Evolutionary conservation across 441 rosid genomes (phyloP).

Genomic region (Adansonia gregorii): DNA sequence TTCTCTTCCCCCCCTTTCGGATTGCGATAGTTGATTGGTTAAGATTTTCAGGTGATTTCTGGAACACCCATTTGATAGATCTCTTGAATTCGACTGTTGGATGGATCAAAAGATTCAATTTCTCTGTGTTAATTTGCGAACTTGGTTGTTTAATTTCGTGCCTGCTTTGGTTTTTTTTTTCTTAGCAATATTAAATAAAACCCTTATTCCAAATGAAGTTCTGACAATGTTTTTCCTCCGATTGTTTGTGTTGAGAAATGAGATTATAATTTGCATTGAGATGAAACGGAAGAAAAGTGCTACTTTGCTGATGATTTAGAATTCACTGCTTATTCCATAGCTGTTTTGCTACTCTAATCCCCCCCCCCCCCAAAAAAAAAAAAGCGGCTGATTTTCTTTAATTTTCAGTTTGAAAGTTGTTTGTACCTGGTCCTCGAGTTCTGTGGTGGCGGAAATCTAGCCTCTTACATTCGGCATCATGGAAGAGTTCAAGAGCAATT

Average conservation of each 20-base stretch:
- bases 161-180: neutral
- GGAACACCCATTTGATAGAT: neutral
- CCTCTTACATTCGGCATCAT: constrained; percentile 47
- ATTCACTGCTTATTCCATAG: neutral
- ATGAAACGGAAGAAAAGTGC: neutral
- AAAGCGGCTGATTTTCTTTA: constrained; percentile 3
- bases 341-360: neutral
- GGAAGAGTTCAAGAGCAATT: constrained; percentile 56
- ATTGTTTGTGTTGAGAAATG: neutral
- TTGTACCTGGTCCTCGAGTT: constrained; percentile 57
- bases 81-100: neutral
- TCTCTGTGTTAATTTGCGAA: neutral
- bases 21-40: neutral
- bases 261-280: neutral
- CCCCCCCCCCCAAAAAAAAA: neutral
- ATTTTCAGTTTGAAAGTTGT: constrained; percentile 45
- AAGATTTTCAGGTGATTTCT: neutral
- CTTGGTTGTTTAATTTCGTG: neutral
- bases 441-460: constrained; percentile 56
- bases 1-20: neutral
- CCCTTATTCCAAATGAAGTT: constrained; percentile 2
- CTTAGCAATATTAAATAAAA: neutral
- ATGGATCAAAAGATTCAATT: neutral
- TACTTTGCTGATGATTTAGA: neutral
- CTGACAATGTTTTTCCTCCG: neutral